Evolutionary conservation across 192 early-diverging fungal species (phyloP), one percentile per base, ranked within the genome.

Genomic region (Rhizophagus sp.): DNA sequence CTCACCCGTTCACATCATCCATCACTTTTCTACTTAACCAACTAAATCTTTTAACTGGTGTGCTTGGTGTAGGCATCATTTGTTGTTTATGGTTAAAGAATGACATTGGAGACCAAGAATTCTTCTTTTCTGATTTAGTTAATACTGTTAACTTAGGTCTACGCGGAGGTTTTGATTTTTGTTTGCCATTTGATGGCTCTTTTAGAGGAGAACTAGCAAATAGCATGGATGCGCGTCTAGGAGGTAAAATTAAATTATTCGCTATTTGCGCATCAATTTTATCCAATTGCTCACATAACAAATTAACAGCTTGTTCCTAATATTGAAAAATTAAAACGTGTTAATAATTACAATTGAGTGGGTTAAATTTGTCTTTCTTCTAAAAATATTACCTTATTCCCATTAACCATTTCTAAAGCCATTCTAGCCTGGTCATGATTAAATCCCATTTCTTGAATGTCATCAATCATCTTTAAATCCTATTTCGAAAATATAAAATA

Each of bases 391-490:
- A 91, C 90, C 84, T 91, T 62, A 65, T 91, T 82, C 11, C 87
- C 69, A 68, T 87, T 88, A 5, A 86, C 67, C 49, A 94, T 85
- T 0, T 84, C 73, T 6, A 94, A 81, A 1, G 93, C 92, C 0
- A 90, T 84, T 34, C 86, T 86, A 17, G 92, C 91, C 67, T 91
- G 88, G 24, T 89, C 89, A 9, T 80, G 78, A 30, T 80, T 67
- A 71, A 94, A 94, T 10, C 93, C 93, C 91, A 94, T 93, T 67
- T 92, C 92, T 57, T 87, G 64, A 34, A 94, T 88, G n/a, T 86
- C 82, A 34, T 81, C 76, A 7, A 88, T 81, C 82, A 85, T 80
- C 11, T 68, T 71, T n/a, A 80, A 41, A 73, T 47, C 30, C 24
- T 27, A 24, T 7, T 30, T 30, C 30, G 1, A 30, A 30, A 30